These are phyloP conservation scores for Metschnikowia orientalis DNA, from an alignment of 805 yeast species.

Conservation along the genomic window DNA sequence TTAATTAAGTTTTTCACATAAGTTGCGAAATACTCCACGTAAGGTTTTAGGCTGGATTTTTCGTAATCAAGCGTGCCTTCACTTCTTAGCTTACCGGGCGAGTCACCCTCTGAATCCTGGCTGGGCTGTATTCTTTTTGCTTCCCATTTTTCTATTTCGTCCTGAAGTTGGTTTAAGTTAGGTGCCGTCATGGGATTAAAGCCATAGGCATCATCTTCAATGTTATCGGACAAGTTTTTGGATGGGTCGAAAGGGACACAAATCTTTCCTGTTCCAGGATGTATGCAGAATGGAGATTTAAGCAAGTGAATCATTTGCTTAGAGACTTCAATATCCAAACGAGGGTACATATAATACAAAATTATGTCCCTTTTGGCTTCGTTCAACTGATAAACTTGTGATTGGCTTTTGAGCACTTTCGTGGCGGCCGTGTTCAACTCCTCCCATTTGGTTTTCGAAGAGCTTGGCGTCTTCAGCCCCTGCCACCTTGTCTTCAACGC, in stretches of 20 bases:
- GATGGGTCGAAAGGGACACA: slow-evolving; percentile 80
- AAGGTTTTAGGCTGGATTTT: slow-evolving; percentile 67
- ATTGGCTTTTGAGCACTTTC: slow-evolving; percentile 40
- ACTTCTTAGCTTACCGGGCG: slow-evolving; percentile 5
- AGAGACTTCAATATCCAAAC: slow-evolving; percentile 91
- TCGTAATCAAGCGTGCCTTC: slow-evolving; percentile 45
- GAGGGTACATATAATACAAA: slow-evolving; percentile 77
- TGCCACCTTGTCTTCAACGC: slow-evolving; percentile 60
- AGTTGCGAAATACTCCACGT: slow-evolving; percentile 58
- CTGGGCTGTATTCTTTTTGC: slow-evolving; percentile 25
- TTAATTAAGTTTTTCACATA: slow-evolving; percentile 56
- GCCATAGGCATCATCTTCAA: slow-evolving; percentile 40
- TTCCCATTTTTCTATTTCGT: slow-evolving; percentile 56
- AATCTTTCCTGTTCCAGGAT: slow-evolving; percentile 91
- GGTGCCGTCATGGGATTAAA: slow-evolving; percentile 84
- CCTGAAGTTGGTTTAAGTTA: slow-evolving; percentile 57
- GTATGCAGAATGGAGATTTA: slow-evolving; percentile 95
- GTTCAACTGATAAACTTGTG: slow-evolving; percentile 46
- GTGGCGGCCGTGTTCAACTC: slow-evolving; percentile 59
- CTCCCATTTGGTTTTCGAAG: slow-evolving; percentile 69
- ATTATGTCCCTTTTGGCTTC: slow-evolving; percentile 82
- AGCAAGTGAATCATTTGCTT: slow-evolving; percentile 84
- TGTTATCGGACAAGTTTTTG: slow-evolving; percentile 30
- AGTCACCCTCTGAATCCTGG: slow-evolving; percentile 22
- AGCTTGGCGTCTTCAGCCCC: slow-evolving; percentile 25